Conservation (phyloP, 2,329 filamentous ascomycete genomes). For the Trichoderma koningii region DNA sequence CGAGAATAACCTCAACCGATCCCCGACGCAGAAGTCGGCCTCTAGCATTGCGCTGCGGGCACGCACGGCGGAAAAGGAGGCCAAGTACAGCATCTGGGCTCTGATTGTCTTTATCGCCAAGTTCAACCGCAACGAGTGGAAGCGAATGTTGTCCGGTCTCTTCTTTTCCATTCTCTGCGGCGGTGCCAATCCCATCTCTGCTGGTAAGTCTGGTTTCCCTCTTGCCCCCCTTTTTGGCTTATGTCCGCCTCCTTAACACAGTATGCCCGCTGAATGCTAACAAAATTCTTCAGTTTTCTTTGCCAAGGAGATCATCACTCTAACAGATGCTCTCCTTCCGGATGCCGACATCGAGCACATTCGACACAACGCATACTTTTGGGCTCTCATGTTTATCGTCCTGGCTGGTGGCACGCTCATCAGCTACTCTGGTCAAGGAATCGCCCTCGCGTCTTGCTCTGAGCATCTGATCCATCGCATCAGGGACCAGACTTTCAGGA, state of each 20-base stretch:
- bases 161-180: conserved; percentile 76
- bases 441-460: conserved; percentile 82
- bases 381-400: conserved; percentile 87
- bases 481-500: conserved; percentile 78
- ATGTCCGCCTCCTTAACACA: too few species aligned
- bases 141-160: conserved; percentile 72
- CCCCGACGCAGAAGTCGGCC: conserved; percentile 57
- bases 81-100: conserved; percentile 69
- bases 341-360: conserved; percentile 58
- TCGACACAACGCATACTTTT: conserved; percentile 75
- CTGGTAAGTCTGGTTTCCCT: conserved; percentile 25
- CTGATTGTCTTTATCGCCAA: conserved; percentile 76
- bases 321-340: conserved; percentile 57
- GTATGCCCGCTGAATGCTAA: neutral
- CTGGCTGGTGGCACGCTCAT: conserved; percentile 74
- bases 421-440: conserved; percentile 67
- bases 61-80: conserved; percentile 50
- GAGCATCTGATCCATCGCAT: conserved; percentile 82
- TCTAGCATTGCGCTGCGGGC: conserved; percentile 72
- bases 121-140: conserved; percentile 76
- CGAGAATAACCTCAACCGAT: conserved; percentile 58
- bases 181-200: conserved; percentile 69
- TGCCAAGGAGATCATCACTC: conserved; percentile 78
- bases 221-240: neutral
- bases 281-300: conserved; percentile 64